phyloP scores from a whole-genome alignment of 441 rosid genomes.

The Erysimum pusillum region DNA sequence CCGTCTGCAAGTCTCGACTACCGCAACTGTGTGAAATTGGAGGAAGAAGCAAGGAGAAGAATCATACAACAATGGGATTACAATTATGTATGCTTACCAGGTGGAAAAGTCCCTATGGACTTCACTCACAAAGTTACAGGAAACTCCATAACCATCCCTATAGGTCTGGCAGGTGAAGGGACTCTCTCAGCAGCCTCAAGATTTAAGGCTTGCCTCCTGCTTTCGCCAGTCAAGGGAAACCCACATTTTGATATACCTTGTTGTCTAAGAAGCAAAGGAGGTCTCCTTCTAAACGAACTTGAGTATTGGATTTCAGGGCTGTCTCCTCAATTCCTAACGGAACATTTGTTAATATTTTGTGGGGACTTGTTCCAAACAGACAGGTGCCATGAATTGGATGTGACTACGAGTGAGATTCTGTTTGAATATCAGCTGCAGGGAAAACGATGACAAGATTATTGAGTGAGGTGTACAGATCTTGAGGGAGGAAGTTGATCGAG shows the following conservation, averaged over 20 bases:
- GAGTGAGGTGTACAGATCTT: conserved; percentile 23
- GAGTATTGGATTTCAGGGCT: too few relatives aligned
- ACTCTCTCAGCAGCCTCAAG: background rate
- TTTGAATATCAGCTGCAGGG: background rate
- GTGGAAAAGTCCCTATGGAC: background rate
- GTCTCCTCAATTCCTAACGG: background rate
- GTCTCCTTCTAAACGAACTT: background rate
- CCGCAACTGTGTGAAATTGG: conserved; percentile 6
- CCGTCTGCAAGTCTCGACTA: too few relatives aligned
- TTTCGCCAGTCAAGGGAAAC: background rate
- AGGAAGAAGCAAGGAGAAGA: background rate
- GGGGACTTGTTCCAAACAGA: background rate
- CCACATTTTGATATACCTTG: too few relatives aligned
- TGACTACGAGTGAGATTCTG: background rate
- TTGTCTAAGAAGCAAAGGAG: conserved; percentile 5
- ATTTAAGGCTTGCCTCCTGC: background rate
- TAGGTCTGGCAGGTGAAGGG: background rate
- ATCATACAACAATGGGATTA: background rate
- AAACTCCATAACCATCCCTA: background rate
- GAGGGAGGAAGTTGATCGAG: conserved; percentile 4
- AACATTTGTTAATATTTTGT: conserved; percentile 14
- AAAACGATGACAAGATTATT: conserved; percentile 7
- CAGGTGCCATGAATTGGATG: background rate
- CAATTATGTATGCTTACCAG: background rate
- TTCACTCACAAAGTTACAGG: conserved; percentile 18